Base-by-base conservation (phyloP, 768 basidiomycete species). In the Panaeolus papilionaceus region DNA sequence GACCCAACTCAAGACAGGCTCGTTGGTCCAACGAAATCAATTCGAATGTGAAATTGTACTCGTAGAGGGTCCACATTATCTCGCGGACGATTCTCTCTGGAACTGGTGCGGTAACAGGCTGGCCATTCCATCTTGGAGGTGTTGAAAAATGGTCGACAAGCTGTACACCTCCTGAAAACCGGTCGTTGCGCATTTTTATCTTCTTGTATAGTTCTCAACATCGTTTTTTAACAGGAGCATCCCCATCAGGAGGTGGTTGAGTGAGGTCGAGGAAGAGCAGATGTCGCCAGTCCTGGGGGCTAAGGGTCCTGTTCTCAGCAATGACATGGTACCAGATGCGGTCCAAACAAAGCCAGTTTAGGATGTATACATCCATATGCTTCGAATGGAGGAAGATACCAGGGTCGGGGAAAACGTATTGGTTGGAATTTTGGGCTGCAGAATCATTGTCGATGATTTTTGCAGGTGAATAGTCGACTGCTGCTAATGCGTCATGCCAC, bases 371-470 rank as follows among this genome's bases (percentile, higher is more conserved):
- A 4, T 51, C 47, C 20, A n/a, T 51, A 12, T 51, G 47, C 10
- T 23, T 26, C 2, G 47, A 51, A 9, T 23, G 4, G 0, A 40
- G 18, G 39, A 67, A 63, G n/a, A 67, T 49, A 38, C 66, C 66
- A 4, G 66, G 66, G 26, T 67, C 66, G 3, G 66, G 66, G 28
- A 63, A 67, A 1, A 62, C 23, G 28, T 67, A 67, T 62, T 63
- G 62, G 42, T 47, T 37, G 16, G 11, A 18, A 20, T 49, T 61
- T 20, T 40, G 66, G 44, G 4, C 61, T 7, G 33, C 42, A 3
- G 37, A 18, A 9, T 1, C 16, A 0, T 1, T 12, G 5, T 64
- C 44, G 8, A n/a, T 11, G 47, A 51, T 51, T 51, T 12, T 23
- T 6, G 47, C 12, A 23, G 47, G 20, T 28, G 66, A 63, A 23